phyloP scores from a whole-genome alignment of 2,329 filamentous ascomycete genomes.

The Xylogone sp. region DNA sequence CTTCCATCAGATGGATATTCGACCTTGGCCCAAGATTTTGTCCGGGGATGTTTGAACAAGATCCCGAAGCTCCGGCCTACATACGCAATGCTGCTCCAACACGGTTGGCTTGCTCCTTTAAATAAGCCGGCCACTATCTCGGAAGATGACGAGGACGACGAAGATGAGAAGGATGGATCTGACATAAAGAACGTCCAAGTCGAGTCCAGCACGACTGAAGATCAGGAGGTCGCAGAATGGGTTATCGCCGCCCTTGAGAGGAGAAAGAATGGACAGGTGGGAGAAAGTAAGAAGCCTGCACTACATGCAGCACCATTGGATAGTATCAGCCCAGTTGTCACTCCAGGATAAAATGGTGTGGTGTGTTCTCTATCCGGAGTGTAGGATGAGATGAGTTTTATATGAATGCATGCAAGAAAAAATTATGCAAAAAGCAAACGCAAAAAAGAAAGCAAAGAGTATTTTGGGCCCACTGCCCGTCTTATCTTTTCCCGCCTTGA shows the following conservation, averaged over 20 bases:
- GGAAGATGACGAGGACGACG: conserved; percentile 61
- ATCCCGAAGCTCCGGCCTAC: conserved; percentile 89
- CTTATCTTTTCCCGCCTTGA: too few species aligned
- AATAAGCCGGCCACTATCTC: conserved; percentile 72
- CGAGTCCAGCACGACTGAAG: conserved; percentile 41
- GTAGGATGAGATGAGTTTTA: too few species aligned
- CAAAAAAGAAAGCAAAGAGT: too few species aligned
- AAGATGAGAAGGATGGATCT: conserved; percentile 34
- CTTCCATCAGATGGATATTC: conserved; percentile 79
- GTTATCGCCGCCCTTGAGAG: conserved; percentile 68
- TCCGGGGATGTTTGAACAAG: conserved; percentile 87
- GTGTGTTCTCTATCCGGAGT: neutral
- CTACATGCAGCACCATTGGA: conserved; percentile 85
- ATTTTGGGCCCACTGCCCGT: too few species aligned
- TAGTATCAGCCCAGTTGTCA: conserved; percentile 51
- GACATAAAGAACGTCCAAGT: conserved; percentile 20
- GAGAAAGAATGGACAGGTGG: conserved; percentile 54
- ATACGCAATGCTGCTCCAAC: conserved; percentile 83
- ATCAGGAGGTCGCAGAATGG: conserved; percentile 85
- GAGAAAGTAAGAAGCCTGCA: conserved; percentile 64
- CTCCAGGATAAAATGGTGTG: conserved; percentile 12
- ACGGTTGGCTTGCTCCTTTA: conserved; percentile 79
- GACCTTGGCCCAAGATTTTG: conserved; percentile 77
- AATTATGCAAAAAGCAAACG: too few species aligned
- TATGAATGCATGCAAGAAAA: too few species aligned